Evolutionary conservation across 306 rosid genomes (phyloP).

Genomic region (Trifolium fragiferum): DNA sequence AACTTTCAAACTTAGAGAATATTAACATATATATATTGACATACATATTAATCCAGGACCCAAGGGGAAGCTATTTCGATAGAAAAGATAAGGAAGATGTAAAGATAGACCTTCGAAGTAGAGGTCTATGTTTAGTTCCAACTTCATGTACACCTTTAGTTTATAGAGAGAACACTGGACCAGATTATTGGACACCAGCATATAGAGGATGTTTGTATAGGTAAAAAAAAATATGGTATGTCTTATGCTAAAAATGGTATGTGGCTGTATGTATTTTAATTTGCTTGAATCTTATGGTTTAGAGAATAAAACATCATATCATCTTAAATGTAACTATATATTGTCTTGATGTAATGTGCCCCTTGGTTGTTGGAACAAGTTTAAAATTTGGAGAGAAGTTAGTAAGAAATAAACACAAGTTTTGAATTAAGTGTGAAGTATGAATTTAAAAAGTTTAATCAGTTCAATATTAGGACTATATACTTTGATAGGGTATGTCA

Average conservation of each 20-base stretch:
- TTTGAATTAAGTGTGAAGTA: no score
- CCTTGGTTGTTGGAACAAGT: no score
- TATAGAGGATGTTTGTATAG: slow-evolving; percentile 90
- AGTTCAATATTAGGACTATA: no score
- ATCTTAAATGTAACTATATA: slow-evolving; percentile 6
- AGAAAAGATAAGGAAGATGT: slow-evolving; percentile 65
- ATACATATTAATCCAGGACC: slow-evolving; percentile 48
- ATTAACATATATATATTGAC: slow-evolving; percentile 7
- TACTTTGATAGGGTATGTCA: no score
- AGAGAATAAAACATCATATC: slow-evolving; percentile 33
- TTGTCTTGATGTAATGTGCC: slow-evolving; percentile 25
- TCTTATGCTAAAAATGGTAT: slow-evolving; percentile 17
- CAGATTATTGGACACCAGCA: slow-evolving; percentile 94
- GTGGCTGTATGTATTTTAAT: slow-evolving; percentile 18
- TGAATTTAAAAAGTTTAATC: no score
- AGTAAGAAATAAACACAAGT: no score
- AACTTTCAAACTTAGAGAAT: not conserved
- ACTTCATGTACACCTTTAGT: slow-evolving; percentile 78
- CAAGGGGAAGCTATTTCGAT: slow-evolving; percentile 69
- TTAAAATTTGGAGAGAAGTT: no score
- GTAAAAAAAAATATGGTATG: slow-evolving; percentile 38
- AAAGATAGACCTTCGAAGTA: slow-evolving; percentile 66
- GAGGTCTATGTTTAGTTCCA: slow-evolving; percentile 92
- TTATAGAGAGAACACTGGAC: slow-evolving; percentile 75
- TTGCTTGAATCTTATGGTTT: slow-evolving; percentile 24